Evolutionary conservation across 2,329 filamentous ascomycete species (phyloP).

Genomic region (Neophaeococcomyces aloes): DNA sequence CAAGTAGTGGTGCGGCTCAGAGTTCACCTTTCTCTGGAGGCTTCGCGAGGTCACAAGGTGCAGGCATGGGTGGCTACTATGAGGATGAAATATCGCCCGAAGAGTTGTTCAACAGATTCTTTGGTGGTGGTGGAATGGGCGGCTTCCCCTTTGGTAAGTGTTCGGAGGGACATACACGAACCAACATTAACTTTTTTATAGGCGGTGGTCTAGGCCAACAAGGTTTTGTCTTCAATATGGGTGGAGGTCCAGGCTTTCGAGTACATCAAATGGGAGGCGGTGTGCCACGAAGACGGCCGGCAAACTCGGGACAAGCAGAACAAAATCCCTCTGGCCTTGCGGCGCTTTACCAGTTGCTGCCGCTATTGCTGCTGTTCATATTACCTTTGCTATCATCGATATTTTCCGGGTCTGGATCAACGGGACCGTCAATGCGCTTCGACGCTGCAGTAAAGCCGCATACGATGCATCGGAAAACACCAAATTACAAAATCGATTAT

Average conservation of each 20-base stretch:
- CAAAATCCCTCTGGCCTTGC: constrained; percentile 42
- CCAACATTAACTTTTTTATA: no score
- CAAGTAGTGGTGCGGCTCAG: constrained; percentile 40
- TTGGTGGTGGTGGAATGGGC: constrained; percentile 55
- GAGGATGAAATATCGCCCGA: constrained; percentile 92
- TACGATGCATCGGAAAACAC: constrained; percentile 62
- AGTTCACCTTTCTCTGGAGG: constrained; percentile 33
- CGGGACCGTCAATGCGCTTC: constrained; percentile 64
- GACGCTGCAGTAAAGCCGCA: constrained; percentile 60
- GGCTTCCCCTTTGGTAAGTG: constrained; percentile 56
- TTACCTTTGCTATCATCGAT: constrained; percentile 73
- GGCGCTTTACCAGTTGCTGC: constrained; percentile 64
- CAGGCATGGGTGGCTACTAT: constrained; percentile 45
- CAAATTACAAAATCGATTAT: constrained; percentile 65
- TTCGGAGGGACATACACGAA: no score
- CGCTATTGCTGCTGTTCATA: constrained; percentile 80
- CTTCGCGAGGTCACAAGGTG: constrained; percentile 36
- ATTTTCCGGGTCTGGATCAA: constrained; percentile 49
- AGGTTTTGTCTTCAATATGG: constrained; percentile 91
- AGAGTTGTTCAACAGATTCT: constrained; percentile 95
- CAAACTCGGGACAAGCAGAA: constrained; percentile 45
- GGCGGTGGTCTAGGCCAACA: constrained; percentile 62
- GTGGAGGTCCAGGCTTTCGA: constrained; percentile 78
- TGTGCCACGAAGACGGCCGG: constrained; percentile 64
- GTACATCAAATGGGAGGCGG: constrained; percentile 91